Base-by-base conservation (phyloP, 2,329 filamentous ascomycete genomes). In the Teratosphaeria viscida region DNA sequence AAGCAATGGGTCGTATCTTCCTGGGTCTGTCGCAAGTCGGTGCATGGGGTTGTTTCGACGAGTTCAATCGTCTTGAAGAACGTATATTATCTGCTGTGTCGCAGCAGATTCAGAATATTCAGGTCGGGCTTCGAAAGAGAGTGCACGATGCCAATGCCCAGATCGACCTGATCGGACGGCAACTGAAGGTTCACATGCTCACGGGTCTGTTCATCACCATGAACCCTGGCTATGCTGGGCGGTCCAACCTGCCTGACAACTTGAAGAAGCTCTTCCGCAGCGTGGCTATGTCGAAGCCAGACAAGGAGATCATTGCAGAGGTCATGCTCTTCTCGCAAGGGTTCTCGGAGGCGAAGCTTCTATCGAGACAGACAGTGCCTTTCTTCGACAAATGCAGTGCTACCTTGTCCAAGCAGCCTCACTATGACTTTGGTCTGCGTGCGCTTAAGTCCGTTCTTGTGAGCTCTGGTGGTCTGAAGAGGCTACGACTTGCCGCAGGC, bases 271-370 rank as follows among this genome's bases (percentile, higher is more conserved):
- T 99, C 49, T 99, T 99, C 85, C 87, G 95, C 72, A 99, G 94
- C 70, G 92, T 99, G 57, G 94, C 94, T 63, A 99, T 99, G 94
- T 99, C 94, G 11, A 99, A 97, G 76, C 94, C 94, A 0, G 95
- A 99, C 79, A 99, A 99, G 76, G 95, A 99, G 75, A 87, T 99
- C 60, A 99, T 99, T 76, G 91, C 94, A 39, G 94, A 99, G 78
- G 94, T 99, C 69, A 99, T 99, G 95, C 85, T 99, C 39, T 99
- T 96, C 81, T 99, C 95, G 0, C 94, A 99, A 75, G 94, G 94
- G 71, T 99, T 99, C 81, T 95, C 90, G 69, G 90, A 96, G 74
- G 94, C 94, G 39, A 99, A 97, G 77, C 80, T 87, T 61, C 81
- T 99, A 5, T 96, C 94, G 1, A 94, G 92, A 72, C 91, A 97